Percentiles rank a stretch among this genome's conserved stretches.
Conservation (phyloP, 257 asterid genomes). For the Solanum piurae region DNA sequence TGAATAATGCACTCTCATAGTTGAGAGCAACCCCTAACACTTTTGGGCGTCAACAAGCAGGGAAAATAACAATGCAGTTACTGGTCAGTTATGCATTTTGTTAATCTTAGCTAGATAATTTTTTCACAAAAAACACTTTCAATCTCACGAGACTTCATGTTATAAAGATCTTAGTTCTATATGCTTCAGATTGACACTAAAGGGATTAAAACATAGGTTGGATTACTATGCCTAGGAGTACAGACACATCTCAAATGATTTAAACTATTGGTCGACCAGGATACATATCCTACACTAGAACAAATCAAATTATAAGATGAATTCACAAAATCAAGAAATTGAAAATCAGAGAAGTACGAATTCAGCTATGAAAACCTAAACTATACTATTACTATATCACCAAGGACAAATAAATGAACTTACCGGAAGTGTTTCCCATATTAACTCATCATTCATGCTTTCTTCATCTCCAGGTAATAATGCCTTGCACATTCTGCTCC, state of each 20-base stretch:
- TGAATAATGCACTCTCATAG: neutral
- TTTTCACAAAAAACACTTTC: neutral
- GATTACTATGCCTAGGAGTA: neutral
- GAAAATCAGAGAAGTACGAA: neutral
- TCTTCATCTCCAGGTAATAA: slow-evolving; percentile 95
- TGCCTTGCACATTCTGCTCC: slow-evolving; percentile 90
- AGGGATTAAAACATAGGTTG: neutral
- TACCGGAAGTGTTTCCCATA: slow-evolving; percentile 99
- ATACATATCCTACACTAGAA: neutral
- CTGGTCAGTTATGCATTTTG: neutral
- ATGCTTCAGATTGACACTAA: neutral
- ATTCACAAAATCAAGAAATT: neutral
- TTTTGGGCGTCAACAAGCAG: neutral
- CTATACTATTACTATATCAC: neutral
- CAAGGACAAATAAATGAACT: slow-evolving; percentile 21
- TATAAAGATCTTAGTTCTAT: neutral
- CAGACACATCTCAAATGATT: neutral
- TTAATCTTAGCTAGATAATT: neutral
- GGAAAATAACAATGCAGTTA: neutral
- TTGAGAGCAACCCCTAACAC: neutral
- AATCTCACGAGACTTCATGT: neutral
- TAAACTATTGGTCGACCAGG: neutral
- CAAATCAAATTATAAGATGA: neutral
- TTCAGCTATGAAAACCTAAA: neutral
- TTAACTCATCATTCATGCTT: slow-evolving; percentile 77